Base-by-base conservation (phyloP, 495 filamentous ascomycete species). In the Penicillium longicatenatum region DNA sequence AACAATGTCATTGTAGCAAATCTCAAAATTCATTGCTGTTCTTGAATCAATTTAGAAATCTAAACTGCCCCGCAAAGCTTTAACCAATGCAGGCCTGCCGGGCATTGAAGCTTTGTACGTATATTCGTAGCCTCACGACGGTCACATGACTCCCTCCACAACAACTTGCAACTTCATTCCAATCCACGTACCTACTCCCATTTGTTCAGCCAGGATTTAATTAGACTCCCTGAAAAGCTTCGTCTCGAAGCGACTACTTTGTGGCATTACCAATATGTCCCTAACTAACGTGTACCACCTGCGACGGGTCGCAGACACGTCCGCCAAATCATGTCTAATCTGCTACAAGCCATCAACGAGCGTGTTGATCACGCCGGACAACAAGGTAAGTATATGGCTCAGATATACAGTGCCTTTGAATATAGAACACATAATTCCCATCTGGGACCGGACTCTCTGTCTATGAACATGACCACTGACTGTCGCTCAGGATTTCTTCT, bases 301-400 rank as follows among this genome's bases (percentile, higher is more conserved):
- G 56, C 90, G 95, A 46, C 89, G 84, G 57, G 94, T 98, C 47
- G 92, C 94, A 21, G 91, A 96, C 48, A 85, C 87, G 41, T 82
- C 84, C 10, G 81, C 87, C 5, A 96, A 91, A 70, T 79, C 91
- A 44, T 98, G 94, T 72, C 84, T 88, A 66, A 85, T 98, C 58
- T 98, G 94, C 78, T 93, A 87, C 79, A 96, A 94, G 70, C 88
- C 89, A 5, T 91, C 88, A 46, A 84, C 87, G 8, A 92, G 85
- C 65, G 94, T 98, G 22, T 78, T 98, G 56, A 88, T 97, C 58
- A 97, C 92, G 2, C 82, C 90, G 0, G 91, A 96, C 65, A 93
- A 90, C 70, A 96, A 93, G 84, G 92, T 92, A 73, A 54, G n/a
- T n/a, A 75, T 2, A 11, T 11, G 37, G 7, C 16, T 14, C 20